Base-by-base conservation (phyloP, 306 rosid species). In the Dryas drummondii region DNA sequence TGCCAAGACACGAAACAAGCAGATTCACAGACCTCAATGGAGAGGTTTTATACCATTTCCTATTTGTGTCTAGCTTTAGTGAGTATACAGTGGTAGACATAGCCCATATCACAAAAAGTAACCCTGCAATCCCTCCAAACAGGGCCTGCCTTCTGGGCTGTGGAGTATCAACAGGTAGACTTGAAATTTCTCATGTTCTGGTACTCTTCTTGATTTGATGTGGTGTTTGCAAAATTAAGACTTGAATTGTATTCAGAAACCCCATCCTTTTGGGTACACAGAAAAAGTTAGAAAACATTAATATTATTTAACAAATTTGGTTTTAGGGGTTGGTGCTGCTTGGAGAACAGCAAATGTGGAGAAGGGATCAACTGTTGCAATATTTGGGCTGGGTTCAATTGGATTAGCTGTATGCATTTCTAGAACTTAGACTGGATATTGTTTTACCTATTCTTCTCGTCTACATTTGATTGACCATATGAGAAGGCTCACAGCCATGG, bases 321-420 rank as follows among this genome's bases (percentile, higher is more conserved):
- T 78, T 80, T 55, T 56, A 94, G 98, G 98, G 42, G 90, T 91
- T 41, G 98, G 98, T 44, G 98, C 98, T 66, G 94, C 97, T 58
- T 94, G 98, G 97, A 87, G 53, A 85, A 70, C 93, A 32, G 97
- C 98, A 60, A 74, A 78, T n/a, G 96, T 94, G 74, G 89, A 91
- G 78, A 73, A 82, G 70, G 96, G 97, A 27, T 87, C 96, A 13
- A 87, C 93, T 12, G 93, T 94, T 7, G 98, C 85, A 9, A 83
- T 94, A 65, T 94, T 94, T 81, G 96, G 98, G 26, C 82, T 94
- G 1, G 96, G 98, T 56, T 79, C 89, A 17, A 91, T 94, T 84
- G 97, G 97, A 70, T 88, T 91, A 76, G 94, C 98, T 16, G 96
- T 94, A 86, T 37, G 93, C 26, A 62, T 32, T 62, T 42, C 19